Evolutionary conservation across 352 stramenopile genomes (phyloP).

Genomic region (Globisporangium ultimum): DNA sequence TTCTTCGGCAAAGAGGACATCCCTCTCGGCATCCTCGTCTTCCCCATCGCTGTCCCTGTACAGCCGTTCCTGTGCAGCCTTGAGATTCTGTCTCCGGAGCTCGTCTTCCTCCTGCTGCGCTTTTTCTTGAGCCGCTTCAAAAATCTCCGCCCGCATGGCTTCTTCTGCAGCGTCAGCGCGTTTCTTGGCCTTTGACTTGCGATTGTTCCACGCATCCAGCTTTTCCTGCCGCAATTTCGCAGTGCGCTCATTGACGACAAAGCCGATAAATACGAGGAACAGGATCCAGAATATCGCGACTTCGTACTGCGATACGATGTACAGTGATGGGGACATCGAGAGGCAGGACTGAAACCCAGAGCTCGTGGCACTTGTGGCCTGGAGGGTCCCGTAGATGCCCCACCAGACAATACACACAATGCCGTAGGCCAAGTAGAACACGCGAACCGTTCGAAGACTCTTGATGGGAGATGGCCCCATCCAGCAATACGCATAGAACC

Average conservation of each 20-base stretch:
- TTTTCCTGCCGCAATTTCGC: slow-evolving; percentile 34
- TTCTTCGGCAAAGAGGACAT: slow-evolving; percentile 17
- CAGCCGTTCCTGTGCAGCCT: slow-evolving; percentile 33
- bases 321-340: slow-evolving; percentile 60
- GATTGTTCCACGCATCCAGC: slow-evolving; percentile 23
- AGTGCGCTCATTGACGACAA: slow-evolving; percentile 53
- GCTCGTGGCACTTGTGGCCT: slow-evolving; percentile 51
- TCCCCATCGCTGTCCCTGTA: slow-evolving; percentile 34
- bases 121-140: slow-evolving; percentile 31
- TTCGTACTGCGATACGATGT: slow-evolving; percentile 71
- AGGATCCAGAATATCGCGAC: slow-evolving; percentile 63
- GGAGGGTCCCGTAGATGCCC: slow-evolving; percentile 59
- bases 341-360: slow-evolving; percentile 69
- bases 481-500: slow-evolving; percentile 76
- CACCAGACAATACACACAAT: slow-evolving; percentile 61
- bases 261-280: slow-evolving; percentile 39
- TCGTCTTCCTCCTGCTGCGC: slow-evolving; percentile 36
- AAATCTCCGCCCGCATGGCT: slow-evolving; percentile 26
- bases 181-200: slow-evolving; percentile 26
- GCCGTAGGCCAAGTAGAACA: slow-evolving; percentile 66
- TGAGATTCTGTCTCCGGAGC: slow-evolving; percentile 31
- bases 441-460: slow-evolving; percentile 45
- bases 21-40: slow-evolving; percentile 17
- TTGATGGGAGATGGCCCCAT: slow-evolving; percentile 58
- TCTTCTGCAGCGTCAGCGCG: slow-evolving; percentile 22